Evolutionary conservation across 2,329 filamentous ascomycete species (phyloP), one percentile per base, ranked within the genome.

Genomic region (Tolypocladium cylindrosporum): DNA sequence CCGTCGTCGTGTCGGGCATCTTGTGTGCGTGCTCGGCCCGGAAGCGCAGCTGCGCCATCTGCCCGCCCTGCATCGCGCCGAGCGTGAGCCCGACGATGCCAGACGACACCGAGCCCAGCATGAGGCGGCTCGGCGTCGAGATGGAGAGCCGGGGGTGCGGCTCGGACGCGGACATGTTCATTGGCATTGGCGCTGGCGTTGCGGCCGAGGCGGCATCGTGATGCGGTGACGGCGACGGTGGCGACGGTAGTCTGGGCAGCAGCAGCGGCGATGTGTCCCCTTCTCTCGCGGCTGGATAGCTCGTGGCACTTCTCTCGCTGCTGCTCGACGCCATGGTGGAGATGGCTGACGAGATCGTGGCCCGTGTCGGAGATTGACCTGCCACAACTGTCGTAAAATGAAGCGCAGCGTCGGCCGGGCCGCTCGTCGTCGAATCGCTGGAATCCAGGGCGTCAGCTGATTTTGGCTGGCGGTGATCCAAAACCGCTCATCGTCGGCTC

Each of bases 11-110:
- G 4, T 84, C 86, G 24, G 94, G 94, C 61, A 97, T 85, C 63
- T 93, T 89, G 78, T 99, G 94, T 1, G 94, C 91, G 69, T 99
- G 96, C 74, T 99, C 94, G 60, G 94, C 94, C 57, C 93, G 88
- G 76, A 97, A 99, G 43, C 89, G 88, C 59, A 96, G 79, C 55
- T 89, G 87, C 1, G 90, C 84, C 69, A 82, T 85, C 67, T 86
- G 86, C 59, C 86, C 86, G 31, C 90, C 91, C 58, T 91, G 84
- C 8, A 84, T 79, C 21, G 86, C 76, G 34, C 91, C 92, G 14
- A 96, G 77, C 1, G 76, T 76, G 68, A 89, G 79, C 57, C 91
- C 90, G n/a, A 86, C 76, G 4, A 82, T 65, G 63, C 89, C 89
- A 8, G 87, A 85, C 34, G 85, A 75, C 13, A 80, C 61, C 3